These are phyloP conservation scores for Rhipidocladum racemiflorum DNA, from an alignment of 176 grass and related monocot genomes.

Conservation along the genomic window DNA sequence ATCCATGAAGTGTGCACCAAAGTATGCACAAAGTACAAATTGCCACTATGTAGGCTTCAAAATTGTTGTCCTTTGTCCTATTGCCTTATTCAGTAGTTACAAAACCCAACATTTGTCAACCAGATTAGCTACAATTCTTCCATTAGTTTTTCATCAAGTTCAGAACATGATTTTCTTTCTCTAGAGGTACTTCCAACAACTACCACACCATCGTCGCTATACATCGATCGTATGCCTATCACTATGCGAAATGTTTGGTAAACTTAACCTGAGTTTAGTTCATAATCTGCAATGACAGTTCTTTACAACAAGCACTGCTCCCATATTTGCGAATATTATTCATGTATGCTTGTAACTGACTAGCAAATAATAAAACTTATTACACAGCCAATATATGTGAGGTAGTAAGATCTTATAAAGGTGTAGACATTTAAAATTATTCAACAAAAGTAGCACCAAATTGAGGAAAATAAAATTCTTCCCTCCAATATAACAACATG, in stretches of 20 bases:
- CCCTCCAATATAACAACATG: neutral
- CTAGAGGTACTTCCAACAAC: neutral
- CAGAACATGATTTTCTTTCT: neutral
- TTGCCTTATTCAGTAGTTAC: neutral
- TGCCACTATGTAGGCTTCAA: neutral
- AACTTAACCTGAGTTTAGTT: neutral
- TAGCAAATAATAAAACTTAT: neutral
- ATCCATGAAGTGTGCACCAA: neutral
- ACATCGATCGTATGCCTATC: neutral
- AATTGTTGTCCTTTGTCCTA: neutral
- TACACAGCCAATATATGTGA: neutral
- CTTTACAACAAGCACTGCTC: neutral
- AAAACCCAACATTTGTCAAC: neutral
- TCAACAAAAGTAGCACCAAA: neutral
- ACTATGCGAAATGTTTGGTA: neutral
- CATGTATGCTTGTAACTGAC: neutral
- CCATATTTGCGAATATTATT: neutral
- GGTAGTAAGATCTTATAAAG: neutral
- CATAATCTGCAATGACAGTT: neutral
- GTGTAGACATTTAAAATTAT: neutral
- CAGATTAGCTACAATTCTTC: neutral
- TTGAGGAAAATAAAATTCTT: neutral
- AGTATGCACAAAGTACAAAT: neutral
- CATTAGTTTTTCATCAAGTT: neutral
- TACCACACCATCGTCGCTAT: neutral